Evolutionary conservation across 2,329 filamentous ascomycete genomes (phyloP), one percentile per base, ranked within the genome.

Genomic region (Penicillium brevicompactum): DNA sequence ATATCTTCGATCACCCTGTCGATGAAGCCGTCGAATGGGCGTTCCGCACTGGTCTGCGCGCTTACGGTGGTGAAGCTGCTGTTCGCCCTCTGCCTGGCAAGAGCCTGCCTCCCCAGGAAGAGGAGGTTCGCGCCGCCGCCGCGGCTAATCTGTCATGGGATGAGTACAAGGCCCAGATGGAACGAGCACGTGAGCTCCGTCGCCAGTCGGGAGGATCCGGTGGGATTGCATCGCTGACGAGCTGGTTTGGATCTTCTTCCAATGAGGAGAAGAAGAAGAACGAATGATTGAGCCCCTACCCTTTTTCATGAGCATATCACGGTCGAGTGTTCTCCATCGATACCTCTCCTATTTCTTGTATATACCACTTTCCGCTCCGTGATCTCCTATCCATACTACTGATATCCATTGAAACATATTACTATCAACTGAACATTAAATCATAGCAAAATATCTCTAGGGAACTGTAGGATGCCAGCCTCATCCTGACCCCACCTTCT

Each of bases 21-120:
- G 94, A 97, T 76, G 84, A 91, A 59, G 91, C 90, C 0, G 91
- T 96, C 0, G 92, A 97, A 69, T 97, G 88, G 88, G 73, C 83
- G 2, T 97, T 97, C 78, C 90, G 96, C 67, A 90, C 87, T 65
- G 89, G 83, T 0, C 94, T 97, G 69, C 83, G 87, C 69, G 71
- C 83, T 1, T 83, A 91, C 54, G 92, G 90, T 3, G 92, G 85
- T 0, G 79, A 82, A 47, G 75, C 79, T 44, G 84, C 84, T 14
- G 83, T 87, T 9, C 63, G 63, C 27, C 64, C 59, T 11, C 53
- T 66, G 5, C 69, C 65, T n/a, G 57, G 30, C 18, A 57, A 64
- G 42, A 55, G 47, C 21, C 52, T 58, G 42, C 27, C 51, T 54
- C n/a, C 45, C 14, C 41, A 46, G 21, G 42, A 52, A 18, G 49